phyloP scores from a whole-genome alignment of 2,329 filamentous ascomycete genomes.

The Fusarium sp. region DNA sequence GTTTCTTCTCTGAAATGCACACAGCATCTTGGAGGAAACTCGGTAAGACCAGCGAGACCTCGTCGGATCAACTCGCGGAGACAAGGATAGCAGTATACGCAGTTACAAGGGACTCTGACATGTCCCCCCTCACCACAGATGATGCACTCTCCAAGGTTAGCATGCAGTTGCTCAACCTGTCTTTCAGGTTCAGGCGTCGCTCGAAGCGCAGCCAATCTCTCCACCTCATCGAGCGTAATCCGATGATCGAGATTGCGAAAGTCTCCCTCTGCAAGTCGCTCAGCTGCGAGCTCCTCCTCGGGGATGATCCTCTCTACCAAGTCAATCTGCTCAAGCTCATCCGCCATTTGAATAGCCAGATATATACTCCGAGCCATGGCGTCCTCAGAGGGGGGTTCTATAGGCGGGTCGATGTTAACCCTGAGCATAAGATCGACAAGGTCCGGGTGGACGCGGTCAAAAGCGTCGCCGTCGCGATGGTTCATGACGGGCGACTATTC shows the following conservation, averaged over 20 bases:
- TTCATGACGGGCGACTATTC: slow-evolving; percentile 3
- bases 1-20: slow-evolving; percentile 24
- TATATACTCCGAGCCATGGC: slow-evolving; percentile 26
- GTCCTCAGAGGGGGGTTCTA: slow-evolving; percentile 15
- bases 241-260: slow-evolving; percentile 23
- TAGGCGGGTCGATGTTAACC: slow-evolving; percentile 9
- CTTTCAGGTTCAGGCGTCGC: background rate
- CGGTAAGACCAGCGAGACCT: slow-evolving; percentile 31
- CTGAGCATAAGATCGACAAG: slow-evolving; percentile 31
- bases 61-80: slow-evolving; percentile 31
- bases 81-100: slow-evolving; percentile 37
- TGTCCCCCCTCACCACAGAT: slow-evolving; percentile 25
- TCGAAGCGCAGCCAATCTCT: slow-evolving; percentile 17
- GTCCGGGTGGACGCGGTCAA: slow-evolving; percentile 38
- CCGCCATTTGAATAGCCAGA: slow-evolving; percentile 38
- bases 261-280: slow-evolving; percentile 15
- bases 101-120: slow-evolving; percentile 25
- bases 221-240: slow-evolving; percentile 25
- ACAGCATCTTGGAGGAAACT: slow-evolving; percentile 44
- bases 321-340: slow-evolving; percentile 28
- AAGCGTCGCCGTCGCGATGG: background rate
- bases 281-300: slow-evolving; percentile 35
- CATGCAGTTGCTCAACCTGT: background rate
- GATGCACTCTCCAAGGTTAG: slow-evolving; percentile 25
- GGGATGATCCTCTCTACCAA: slow-evolving; percentile 38